Conservation (phyloP, 1,284 basidiomycete species). For the Microbotryomycetes sp. region DNA sequence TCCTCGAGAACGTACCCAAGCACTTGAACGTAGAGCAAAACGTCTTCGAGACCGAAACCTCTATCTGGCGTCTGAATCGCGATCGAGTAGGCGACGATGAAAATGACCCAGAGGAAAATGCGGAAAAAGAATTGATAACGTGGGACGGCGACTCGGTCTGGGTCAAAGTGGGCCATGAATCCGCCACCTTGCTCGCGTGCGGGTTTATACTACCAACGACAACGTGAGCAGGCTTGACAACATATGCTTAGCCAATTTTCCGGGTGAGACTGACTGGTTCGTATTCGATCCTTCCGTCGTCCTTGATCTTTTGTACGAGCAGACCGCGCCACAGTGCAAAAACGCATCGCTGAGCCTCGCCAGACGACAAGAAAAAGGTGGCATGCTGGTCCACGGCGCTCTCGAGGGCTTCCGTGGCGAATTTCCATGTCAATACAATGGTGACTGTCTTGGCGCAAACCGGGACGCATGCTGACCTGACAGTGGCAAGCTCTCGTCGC, state of each 20-base stretch:
- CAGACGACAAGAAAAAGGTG: conserved; percentile 72
- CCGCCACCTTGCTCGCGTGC: conserved; percentile 41
- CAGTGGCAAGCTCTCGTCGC: conserved; percentile 62
- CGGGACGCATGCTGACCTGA: conserved; percentile 44
- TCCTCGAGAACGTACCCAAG: conserved; percentile 35
- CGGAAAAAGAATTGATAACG: conserved; percentile 50
- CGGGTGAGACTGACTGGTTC: conserved; percentile 5
- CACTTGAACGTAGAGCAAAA: conserved; percentile 29
- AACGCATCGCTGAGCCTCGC: conserved; percentile 62
- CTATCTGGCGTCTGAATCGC: conserved; percentile 36
- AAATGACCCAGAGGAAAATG: conserved; percentile 70
- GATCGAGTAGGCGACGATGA: conserved; percentile 61
- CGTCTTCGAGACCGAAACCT: conserved; percentile 33
- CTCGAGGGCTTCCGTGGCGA: conserved; percentile 54
- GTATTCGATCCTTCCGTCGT: conserved; percentile 13
- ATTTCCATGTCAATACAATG: too few relatives aligned
- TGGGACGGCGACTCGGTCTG: conserved; percentile 76
- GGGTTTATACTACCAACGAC: conserved; percentile 43
- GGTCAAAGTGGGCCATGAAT: conserved; percentile 66
- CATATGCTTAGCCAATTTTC: too few relatives aligned
- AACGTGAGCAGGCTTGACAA: neutral
- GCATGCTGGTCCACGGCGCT: conserved; percentile 67
- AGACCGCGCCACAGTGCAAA: conserved; percentile 34
- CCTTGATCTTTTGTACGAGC: conserved; percentile 37
- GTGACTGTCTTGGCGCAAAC: too few relatives aligned